phyloP scores from a whole-genome alignment of 768 basidiomycete genomes.

The Phaeotremella skinneri region DNA sequence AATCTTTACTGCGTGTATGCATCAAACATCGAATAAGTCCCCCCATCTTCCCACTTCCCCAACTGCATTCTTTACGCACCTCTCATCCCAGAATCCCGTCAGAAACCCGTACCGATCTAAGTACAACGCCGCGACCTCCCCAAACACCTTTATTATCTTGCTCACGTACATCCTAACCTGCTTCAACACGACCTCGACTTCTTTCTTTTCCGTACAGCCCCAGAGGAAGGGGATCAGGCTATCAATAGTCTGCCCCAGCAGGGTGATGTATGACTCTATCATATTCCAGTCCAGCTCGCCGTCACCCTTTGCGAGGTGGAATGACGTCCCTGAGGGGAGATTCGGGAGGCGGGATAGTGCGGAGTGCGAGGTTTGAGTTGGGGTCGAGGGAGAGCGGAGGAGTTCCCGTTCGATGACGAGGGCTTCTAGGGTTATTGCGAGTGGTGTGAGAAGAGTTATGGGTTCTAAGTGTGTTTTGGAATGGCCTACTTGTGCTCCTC shows the following conservation, averaged over 20 bases:
- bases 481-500: not conserved
- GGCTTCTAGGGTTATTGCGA: slow-evolving; percentile 37
- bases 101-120: slow-evolving; percentile 38
- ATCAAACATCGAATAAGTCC: slow-evolving; percentile 30
- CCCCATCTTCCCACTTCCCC: slow-evolving; percentile 42
- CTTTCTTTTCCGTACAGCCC: slow-evolving; percentile 9
- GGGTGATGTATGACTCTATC: slow-evolving; percentile 17
- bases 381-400: slow-evolving; percentile 6
- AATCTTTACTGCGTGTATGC: too few species aligned
- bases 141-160: slow-evolving; percentile 44
- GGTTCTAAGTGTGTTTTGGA: slow-evolving; percentile 19
- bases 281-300: slow-evolving; percentile 34
- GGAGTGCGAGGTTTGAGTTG: not conserved
- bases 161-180: slow-evolving; percentile 30
- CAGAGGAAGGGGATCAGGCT: slow-evolving; percentile 17
- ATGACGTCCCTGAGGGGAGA: slow-evolving; percentile 15
- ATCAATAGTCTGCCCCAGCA: slow-evolving; percentile 25
- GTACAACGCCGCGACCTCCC: slow-evolving; percentile 40
- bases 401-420: slow-evolving; percentile 34
- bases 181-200: slow-evolving; percentile 19
- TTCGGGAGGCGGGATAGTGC: not conserved
- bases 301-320: slow-evolving; percentile 11
- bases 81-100: slow-evolving; percentile 40
- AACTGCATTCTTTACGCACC: slow-evolving; percentile 33
- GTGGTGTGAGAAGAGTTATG: slow-evolving; percentile 22